A percentile compares a stretch with the other conserved stretches of the same genome.
Conservation (phyloP, 805 yeast genomes). For the Phaffomyces antillensis region DNA sequence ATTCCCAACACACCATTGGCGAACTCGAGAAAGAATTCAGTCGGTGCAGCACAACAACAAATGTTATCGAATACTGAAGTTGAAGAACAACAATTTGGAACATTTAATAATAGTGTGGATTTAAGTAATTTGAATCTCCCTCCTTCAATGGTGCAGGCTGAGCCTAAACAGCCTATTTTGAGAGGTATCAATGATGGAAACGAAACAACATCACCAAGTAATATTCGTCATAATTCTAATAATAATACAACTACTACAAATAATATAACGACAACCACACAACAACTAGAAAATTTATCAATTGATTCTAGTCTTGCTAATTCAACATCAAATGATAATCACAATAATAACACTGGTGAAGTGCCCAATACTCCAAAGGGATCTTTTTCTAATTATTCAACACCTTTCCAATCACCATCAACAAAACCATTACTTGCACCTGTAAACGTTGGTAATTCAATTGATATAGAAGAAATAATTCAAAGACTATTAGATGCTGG, state of each 20-base stretch:
- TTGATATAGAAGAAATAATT: constrained; percentile 79
- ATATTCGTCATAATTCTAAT: constrained; percentile 4
- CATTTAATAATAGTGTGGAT: constrained; percentile 22
- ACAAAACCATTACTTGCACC: constrained; percentile 17
- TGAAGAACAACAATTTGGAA: constrained; percentile 9
- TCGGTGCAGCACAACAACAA: constrained; percentile 12
- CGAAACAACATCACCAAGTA: neutral
- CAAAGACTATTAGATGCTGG: constrained; percentile 94
- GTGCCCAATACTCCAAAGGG: constrained; percentile 24
- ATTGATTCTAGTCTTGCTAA: neutral
- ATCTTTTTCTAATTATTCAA: constrained; percentile 11
- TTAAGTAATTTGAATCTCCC: constrained; percentile 38
- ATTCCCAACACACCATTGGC: constrained; percentile 21
- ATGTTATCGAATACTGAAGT: constrained; percentile 7
- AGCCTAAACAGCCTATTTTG: constrained; percentile 69
- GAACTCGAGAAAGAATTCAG: constrained; percentile 19
- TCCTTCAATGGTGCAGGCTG: constrained; percentile 61
- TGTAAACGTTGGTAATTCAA: constrained; percentile 5
- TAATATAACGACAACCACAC: neutral
- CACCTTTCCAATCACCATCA: constrained; percentile 21
- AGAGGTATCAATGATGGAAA: neutral
- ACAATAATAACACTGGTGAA: constrained; percentile 6
- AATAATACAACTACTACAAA: neutral
- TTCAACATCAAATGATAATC: neutral
- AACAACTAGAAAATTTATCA: too few species aligned